Percentiles rank a stretch among this genome's conserved stretches.
These are phyloP conservation scores for Ascoidea tarda DNA, from an alignment of 805 yeast species.

Conservation along the genomic window DNA sequence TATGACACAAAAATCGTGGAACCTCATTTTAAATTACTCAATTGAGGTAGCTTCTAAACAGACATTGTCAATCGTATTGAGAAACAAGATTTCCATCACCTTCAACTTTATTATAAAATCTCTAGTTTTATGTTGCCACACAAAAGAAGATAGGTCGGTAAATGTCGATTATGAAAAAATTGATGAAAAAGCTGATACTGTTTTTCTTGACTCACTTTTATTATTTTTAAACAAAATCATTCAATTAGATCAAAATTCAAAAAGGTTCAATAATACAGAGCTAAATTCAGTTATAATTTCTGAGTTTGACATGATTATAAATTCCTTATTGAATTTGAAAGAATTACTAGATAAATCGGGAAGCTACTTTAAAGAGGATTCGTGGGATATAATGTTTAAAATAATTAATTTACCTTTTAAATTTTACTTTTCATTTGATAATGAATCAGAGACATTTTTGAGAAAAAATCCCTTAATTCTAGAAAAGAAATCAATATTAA, in stretches of 20 bases:
- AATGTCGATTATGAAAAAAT: neutral
- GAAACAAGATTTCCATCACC: slow-evolving; percentile 34
- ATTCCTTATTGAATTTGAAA: slow-evolving; percentile 47
- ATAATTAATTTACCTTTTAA: slow-evolving; percentile 46
- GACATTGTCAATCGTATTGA: slow-evolving; percentile 24
- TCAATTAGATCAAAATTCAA: slow-evolving; percentile 1
- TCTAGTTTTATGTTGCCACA: slow-evolving; percentile 10
- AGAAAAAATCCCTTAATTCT: slow-evolving; percentile 17
- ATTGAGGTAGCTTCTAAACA: slow-evolving; percentile 31
- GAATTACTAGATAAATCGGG: slow-evolving; percentile 73
- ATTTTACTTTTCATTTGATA: slow-evolving; percentile 18
- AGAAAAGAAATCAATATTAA: slow-evolving; percentile 36
- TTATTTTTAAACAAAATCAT: neutral
- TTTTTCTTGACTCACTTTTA: slow-evolving; percentile 2
- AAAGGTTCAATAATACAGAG: neutral
- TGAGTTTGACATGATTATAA: slow-evolving; percentile 55
- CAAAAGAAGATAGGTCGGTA: neutral
- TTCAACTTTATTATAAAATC: slow-evolving; percentile 34
- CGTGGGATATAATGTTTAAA: slow-evolving; percentile 63
- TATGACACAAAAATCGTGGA: slow-evolving; percentile 23
- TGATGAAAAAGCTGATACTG: slow-evolving; percentile 2
- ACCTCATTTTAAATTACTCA: slow-evolving; percentile 28
- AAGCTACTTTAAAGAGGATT: slow-evolving; percentile 31
- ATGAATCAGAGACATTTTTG: slow-evolving; percentile 9
- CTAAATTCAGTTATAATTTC: slow-evolving; percentile 26